A percentile compares a stretch with the other conserved stretches of the same genome.
phyloP scores from a whole-genome alignment of 495 filamentous ascomycete species.

The Venustampulla echinocandica region DNA sequence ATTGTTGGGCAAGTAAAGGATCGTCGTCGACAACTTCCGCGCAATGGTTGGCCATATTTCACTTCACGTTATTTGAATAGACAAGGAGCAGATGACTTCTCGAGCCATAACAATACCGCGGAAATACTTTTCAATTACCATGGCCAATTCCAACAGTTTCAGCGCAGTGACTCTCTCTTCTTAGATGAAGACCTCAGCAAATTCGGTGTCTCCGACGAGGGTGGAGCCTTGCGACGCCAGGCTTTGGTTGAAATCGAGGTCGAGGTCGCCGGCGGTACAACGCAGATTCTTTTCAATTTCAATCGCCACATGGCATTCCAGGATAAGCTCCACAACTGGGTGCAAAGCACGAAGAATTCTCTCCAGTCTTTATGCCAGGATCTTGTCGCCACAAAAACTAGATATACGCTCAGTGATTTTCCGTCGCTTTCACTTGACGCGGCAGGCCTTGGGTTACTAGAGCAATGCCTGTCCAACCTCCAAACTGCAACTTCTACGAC shows the following conservation, averaged over 20 bases:
- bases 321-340: slow-evolving; percentile 27
- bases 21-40: slow-evolving; percentile 30
- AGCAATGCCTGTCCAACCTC: not conserved
- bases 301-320: slow-evolving; percentile 27
- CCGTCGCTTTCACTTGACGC: slow-evolving; percentile 23
- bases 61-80: slow-evolving; percentile 24
- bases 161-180: slow-evolving; percentile 14
- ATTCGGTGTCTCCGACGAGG: slow-evolving; percentile 22
- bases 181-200: slow-evolving; percentile 17
- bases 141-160: slow-evolving; percentile 35
- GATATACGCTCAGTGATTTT: slow-evolving; percentile 29
- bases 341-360: slow-evolving; percentile 11
- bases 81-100: not conserved
- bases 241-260: slow-evolving; percentile 25
- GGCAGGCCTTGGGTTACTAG: slow-evolving; percentile 5
- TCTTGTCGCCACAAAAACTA: slow-evolving; percentile 29
- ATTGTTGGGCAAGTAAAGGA: slow-evolving; percentile 40
- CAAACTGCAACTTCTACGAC: too few relatives aligned
- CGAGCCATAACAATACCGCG: slow-evolving; percentile 9
- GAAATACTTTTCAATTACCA: slow-evolving; percentile 33
- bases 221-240: slow-evolving; percentile 29
- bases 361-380: slow-evolving; percentile 10
- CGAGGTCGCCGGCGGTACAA: slow-evolving; percentile 11
- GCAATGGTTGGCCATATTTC: slow-evolving; percentile 37
- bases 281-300: slow-evolving; percentile 26